These are phyloP conservation scores for Zygosaccharomyces pseudobailii DNA, from an alignment of 1,139 yeast genomes.

Conservation along the genomic window DNA sequence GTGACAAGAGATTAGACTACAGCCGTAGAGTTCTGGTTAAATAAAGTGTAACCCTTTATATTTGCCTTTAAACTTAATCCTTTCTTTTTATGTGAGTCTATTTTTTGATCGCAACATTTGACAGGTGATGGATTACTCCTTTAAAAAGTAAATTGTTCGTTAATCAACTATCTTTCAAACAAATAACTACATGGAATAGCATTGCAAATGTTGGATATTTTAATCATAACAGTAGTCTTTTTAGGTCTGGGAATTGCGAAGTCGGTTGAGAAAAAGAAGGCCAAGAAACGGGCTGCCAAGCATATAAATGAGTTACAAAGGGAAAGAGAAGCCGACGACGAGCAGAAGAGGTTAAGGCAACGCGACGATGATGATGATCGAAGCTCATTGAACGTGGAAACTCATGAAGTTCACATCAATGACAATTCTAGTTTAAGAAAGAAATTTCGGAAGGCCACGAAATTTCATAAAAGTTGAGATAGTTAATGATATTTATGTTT, in stretches of 20 bases:
- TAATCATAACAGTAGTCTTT: background rate
- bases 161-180: background rate
- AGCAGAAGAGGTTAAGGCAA: background rate
- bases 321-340: background rate
- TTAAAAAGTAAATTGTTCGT: background rate
- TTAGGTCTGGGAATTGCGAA: background rate
- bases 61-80: background rate
- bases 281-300: background rate
- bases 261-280: background rate
- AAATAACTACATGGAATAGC: background rate
- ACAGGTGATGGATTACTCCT: background rate
- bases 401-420: slow-evolving; percentile 1
- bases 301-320: background rate
- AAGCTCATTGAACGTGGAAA: background rate
- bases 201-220: background rate
- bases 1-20: slow-evolving; percentile 37
- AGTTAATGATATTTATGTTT: background rate
- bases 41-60: too few species aligned
- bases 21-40: background rate
- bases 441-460: slow-evolving; percentile 1
- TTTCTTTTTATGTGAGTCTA: background rate
- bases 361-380: background rate
- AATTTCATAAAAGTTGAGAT: background rate
- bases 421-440: background rate
- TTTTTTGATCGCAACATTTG: background rate